Conservation (phyloP, 1,139 yeast genomes). For the Saccharomyces hybrid region DNA sequence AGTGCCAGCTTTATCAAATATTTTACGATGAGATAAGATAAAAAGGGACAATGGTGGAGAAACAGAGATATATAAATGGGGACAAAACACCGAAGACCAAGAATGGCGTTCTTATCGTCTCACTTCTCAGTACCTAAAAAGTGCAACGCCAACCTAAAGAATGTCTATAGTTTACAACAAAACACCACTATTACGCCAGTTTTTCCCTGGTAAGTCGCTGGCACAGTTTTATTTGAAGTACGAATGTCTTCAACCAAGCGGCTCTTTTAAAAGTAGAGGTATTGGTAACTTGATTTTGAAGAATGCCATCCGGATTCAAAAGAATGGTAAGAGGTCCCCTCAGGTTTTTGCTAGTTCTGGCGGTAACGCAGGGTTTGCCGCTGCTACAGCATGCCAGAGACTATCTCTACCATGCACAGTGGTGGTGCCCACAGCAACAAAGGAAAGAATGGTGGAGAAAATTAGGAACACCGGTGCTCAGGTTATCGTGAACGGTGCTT, state of each 20-base stretch:
- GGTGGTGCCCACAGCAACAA: conserved; percentile 51
- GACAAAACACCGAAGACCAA: neutral
- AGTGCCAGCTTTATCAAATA: neutral
- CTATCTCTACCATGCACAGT: conserved; percentile 52
- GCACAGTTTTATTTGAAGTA: conserved; percentile 52
- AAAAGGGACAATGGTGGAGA: neutral
- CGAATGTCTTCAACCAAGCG: conserved; percentile 63
- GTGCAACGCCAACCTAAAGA: neutral
- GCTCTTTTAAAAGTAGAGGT: conserved; percentile 66
- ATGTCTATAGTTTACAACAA: conserved; percentile 29
- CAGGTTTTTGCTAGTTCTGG: conserved; percentile 62
- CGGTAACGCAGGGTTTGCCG: conserved; percentile 76
- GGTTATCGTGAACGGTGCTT: conserved; percentile 47
- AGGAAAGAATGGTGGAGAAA: conserved; percentile 36
- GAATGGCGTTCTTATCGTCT: no score
- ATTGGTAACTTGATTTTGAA: conserved; percentile 43
- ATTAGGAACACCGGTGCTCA: conserved; percentile 45
- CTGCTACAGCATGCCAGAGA: conserved; percentile 50
- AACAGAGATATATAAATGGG: neutral
- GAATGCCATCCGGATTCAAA: conserved; percentile 24
- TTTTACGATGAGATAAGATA: neutral
- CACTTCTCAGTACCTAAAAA: no score
- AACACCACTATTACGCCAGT: conserved; percentile 40
- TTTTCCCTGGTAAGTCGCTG: conserved; percentile 22
- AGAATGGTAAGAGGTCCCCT: conserved; percentile 26